Conservation (phyloP, 192 early-diverging fungal genomes). For the Mortierella claussenii region DNA sequence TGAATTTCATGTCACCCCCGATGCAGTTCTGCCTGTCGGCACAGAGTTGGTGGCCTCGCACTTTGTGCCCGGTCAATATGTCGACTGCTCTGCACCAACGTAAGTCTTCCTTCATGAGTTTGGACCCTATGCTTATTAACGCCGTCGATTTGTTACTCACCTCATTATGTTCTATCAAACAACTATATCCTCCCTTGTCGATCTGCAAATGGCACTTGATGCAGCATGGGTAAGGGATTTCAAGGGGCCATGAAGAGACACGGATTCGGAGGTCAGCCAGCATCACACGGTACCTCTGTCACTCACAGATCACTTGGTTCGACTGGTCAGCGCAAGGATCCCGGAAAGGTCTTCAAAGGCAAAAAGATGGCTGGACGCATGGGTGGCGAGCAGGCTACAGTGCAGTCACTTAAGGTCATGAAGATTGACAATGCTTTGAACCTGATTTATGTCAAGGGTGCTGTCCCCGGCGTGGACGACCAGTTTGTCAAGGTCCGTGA, state of each 20-base stretch:
- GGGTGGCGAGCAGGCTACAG: constrained; percentile 86
- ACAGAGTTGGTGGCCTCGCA: constrained; percentile 84
- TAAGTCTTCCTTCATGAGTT: constrained; percentile 62
- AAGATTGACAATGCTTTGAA: constrained; percentile 89
- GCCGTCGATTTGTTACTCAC: too few species aligned
- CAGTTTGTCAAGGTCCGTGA: constrained; percentile 89
- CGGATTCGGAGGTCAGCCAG: constrained; percentile 89
- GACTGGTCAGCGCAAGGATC: constrained; percentile 84
- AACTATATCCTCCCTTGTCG: not conserved
- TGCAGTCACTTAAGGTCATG: constrained; percentile 84
- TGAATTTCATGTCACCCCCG: constrained; percentile 86
- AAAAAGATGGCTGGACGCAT: constrained; percentile 99
- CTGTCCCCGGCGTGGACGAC: constrained; percentile 88
- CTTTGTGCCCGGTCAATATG: constrained; percentile 95
- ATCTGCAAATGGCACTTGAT: too few species aligned
- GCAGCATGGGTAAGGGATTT: constrained; percentile 92
- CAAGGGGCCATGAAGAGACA: constrained; percentile 98
- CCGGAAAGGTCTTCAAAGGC: constrained; percentile 92
- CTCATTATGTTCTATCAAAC: too few species aligned
- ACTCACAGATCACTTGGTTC: constrained; percentile 90
- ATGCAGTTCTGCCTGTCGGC: constrained; percentile 86
- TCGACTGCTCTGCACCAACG: constrained; percentile 89
- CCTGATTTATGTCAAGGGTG: constrained; percentile 93
- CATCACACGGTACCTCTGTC: constrained; percentile 95
- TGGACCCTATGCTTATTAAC: too few species aligned